Percentiles rank a stretch among this genome's conserved stretches.
Conservation (phyloP, 177 flowering plant species). For the Telopea speciosissima region DNA sequence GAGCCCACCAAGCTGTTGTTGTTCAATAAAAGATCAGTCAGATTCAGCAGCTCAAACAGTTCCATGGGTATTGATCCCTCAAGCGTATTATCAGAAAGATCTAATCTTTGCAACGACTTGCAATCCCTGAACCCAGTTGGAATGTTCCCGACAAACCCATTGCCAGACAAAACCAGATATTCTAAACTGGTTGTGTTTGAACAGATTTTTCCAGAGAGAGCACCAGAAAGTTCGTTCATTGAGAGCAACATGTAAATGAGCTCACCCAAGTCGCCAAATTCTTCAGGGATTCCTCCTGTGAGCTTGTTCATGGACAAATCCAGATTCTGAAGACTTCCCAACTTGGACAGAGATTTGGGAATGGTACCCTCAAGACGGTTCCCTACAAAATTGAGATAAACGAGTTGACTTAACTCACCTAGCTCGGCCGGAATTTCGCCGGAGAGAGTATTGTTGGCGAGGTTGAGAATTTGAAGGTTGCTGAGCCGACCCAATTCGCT, state of each 20-base stretch:
- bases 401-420: slow-evolving; percentile 55
- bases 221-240: slow-evolving; percentile 62
- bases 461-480: slow-evolving; percentile 53
- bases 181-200: slow-evolving; percentile 53
- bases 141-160: slow-evolving; percentile 50
- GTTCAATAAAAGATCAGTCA: slow-evolving; percentile 67
- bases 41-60: slow-evolving; percentile 34
- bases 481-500: slow-evolving; percentile 44
- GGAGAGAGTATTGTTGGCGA: slow-evolving; percentile 67
- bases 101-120: slow-evolving; percentile 48
- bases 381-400: slow-evolving; percentile 63
- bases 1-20: slow-evolving; percentile 77
- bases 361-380: slow-evolving; percentile 66
- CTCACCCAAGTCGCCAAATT: slow-evolving; percentile 50
- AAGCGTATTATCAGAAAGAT: slow-evolving; percentile 68
- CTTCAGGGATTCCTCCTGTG: slow-evolving; percentile 59
- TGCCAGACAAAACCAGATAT: slow-evolving; percentile 47
- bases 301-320: slow-evolving; percentile 74
- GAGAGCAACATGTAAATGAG: slow-evolving; percentile 63
- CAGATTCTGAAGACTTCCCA: slow-evolving; percentile 60
- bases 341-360: slow-evolving; percentile 48
- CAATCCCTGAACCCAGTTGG: slow-evolving; percentile 55
- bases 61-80: slow-evolving; percentile 64
- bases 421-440: slow-evolving; percentile 61
- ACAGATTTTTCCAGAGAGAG: slow-evolving; percentile 49